Evolutionary conservation across 2,329 filamentous ascomycete species (phyloP).

Genomic region (Claviceps sp.): DNA sequence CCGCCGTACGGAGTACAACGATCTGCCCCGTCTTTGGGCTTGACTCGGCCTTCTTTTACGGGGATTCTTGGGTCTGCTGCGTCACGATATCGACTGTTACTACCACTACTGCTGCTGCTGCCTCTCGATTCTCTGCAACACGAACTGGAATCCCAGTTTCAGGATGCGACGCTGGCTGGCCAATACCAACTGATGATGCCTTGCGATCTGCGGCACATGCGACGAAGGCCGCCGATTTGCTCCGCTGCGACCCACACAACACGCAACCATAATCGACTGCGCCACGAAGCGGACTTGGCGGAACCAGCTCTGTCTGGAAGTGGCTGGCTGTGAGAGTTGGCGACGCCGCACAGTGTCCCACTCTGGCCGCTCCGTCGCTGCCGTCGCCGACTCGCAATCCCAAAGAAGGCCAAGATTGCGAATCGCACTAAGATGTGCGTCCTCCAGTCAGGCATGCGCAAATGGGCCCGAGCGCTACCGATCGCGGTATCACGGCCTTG

Average conservation of each 20-base stretch:
- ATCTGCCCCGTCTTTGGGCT: not conserved
- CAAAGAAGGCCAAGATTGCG: not conserved
- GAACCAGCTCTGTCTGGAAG: not conserved
- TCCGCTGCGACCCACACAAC: slow-evolving; percentile 4
- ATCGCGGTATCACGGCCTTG: not conserved
- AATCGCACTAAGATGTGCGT: not conserved
- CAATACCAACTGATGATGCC: not conserved
- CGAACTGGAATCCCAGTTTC: not conserved
- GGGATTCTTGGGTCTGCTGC: not conserved
- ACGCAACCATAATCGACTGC: not conserved
- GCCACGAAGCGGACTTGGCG: not conserved
- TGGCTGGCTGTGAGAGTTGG: not conserved
- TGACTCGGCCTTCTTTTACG: not conserved
- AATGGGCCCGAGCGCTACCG: not conserved
- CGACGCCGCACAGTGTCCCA: not conserved
- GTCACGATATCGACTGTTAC: not conserved
- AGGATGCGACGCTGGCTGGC: not conserved
- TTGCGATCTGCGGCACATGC: not conserved
- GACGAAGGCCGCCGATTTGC: slow-evolving; percentile 6
- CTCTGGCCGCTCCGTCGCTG: not conserved
- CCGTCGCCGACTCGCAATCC: not conserved
- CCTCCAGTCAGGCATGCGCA: not conserved
- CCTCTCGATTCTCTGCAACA: not conserved
- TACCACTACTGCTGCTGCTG: slow-evolving; percentile 1
- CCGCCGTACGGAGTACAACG: not conserved